Percentiles rank a stretch among this genome's conserved stretches.
Conservation (phyloP, 306 rosid species). For the Prunus mume region DNA sequence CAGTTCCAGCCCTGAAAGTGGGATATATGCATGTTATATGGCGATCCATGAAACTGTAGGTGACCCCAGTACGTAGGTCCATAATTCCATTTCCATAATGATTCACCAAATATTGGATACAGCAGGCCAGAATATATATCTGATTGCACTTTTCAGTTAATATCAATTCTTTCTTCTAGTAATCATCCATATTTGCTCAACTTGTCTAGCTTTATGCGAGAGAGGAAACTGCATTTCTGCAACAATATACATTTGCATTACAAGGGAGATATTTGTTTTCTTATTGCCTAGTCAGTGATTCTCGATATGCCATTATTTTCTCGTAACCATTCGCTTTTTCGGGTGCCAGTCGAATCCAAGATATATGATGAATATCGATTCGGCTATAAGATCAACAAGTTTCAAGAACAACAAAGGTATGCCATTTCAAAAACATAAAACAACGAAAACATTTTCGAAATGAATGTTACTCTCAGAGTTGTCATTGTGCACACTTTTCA, state of each 20-base stretch:
- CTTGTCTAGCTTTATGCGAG: slow-evolving; percentile 4
- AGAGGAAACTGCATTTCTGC: neutral
- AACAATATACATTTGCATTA: neutral
- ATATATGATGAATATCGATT: too few relatives aligned
- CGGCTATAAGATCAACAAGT: too few relatives aligned
- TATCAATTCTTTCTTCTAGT: neutral
- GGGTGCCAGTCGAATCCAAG: too few relatives aligned
- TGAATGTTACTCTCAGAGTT: neutral
- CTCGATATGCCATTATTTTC: neutral
- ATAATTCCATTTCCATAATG: slow-evolving; percentile 5
- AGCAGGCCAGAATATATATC: neutral
- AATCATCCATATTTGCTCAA: neutral
- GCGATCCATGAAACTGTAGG: neutral
- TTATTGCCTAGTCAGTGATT: neutral
- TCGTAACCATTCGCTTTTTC: neutral
- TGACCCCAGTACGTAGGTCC: neutral
- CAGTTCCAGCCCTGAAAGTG: slow-evolving; percentile 6
- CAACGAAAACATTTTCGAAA: neutral
- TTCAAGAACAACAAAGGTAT: too few relatives aligned
- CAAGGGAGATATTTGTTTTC: neutral
- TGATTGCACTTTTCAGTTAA: neutral
- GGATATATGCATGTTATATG: neutral
- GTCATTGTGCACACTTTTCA: neutral
- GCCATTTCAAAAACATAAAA: neutral
- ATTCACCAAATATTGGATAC: slow-evolving; percentile 8